Evolutionary conservation across 2,329 filamentous ascomycete species (phyloP).

Genomic region (Endoconidiophora polonica): DNA sequence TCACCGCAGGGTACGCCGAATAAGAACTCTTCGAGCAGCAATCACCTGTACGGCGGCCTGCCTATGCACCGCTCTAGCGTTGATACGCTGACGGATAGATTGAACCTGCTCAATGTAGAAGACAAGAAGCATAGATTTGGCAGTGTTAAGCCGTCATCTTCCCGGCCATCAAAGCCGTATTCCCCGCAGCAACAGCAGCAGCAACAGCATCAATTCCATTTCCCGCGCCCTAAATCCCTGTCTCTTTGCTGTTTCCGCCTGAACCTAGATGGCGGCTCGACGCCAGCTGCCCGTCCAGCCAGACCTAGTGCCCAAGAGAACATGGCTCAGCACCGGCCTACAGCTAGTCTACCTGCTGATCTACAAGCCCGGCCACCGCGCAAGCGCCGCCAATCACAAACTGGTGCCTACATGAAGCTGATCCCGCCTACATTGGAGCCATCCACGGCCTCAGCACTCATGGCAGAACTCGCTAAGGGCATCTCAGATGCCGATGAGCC

Average conservation of each 20-base stretch:
- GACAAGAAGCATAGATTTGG: slow-evolving; percentile 22
- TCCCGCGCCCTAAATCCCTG: background rate
- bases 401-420: slow-evolving; percentile 35
- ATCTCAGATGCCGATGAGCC: slow-evolving; percentile 50
- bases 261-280: background rate
- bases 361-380: slow-evolving; percentile 22
- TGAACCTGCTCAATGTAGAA: slow-evolving; percentile 57
- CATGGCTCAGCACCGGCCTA: slow-evolving; percentile 22
- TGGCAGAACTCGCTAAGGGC: slow-evolving; percentile 62
- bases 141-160: slow-evolving; percentile 15
- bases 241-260: slow-evolving; percentile 10
- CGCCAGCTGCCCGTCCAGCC: background rate
- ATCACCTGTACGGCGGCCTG: slow-evolving; percentile 19
- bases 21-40: background rate
- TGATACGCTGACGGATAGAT: slow-evolving; percentile 67
- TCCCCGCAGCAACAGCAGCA: no score
- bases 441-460: slow-evolving; percentile 50
- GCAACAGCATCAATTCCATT: no score
- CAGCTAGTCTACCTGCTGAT: slow-evolving; percentile 27
- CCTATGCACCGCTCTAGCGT: slow-evolving; percentile 57
- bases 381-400: slow-evolving; percentile 14
- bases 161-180: slow-evolving; percentile 11
- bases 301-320: slow-evolving; percentile 14
- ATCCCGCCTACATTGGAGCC: slow-evolving; percentile 54
- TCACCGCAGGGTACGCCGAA: slow-evolving; percentile 32